Conservation (phyloP, 495 filamentous ascomycete species). For the Hypomontagnella submonticulosa region DNA sequence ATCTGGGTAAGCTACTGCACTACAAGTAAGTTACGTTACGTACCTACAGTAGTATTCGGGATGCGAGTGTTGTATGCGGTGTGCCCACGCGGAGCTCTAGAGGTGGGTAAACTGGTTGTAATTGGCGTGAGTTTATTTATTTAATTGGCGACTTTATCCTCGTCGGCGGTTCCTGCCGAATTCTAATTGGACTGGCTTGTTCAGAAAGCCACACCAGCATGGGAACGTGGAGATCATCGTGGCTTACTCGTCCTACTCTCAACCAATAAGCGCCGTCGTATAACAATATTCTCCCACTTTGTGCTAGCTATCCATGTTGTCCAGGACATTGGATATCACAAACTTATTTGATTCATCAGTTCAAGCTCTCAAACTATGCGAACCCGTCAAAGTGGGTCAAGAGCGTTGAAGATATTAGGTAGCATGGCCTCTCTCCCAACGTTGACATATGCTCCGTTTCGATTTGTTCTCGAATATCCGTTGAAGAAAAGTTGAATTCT, state of each 20-base stretch:
- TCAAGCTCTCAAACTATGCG: slow-evolving; percentile 4
- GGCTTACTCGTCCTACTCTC: slow-evolving; percentile 7
- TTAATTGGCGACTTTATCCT: slow-evolving; percentile 27
- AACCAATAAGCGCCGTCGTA: slow-evolving; percentile 10
- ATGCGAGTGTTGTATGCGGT: slow-evolving; percentile 32
- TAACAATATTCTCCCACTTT: too few relatives aligned
- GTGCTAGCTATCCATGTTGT: too few relatives aligned
- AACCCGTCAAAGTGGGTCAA: slow-evolving; percentile 3
- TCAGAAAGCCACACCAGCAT: slow-evolving; percentile 34
- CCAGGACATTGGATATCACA: not conserved
- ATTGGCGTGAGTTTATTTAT: slow-evolving; percentile 12
- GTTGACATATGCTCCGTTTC: not conserved
- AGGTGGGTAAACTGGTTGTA: too few relatives aligned
- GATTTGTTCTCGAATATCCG: slow-evolving; percentile 17
- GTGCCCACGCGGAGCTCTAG: slow-evolving; percentile 23
- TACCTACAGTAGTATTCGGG: slow-evolving; percentile 15
- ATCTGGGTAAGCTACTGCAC: slow-evolving; percentile 26
- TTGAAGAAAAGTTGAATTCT: slow-evolving; percentile 25
- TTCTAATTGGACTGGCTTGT: slow-evolving; percentile 44
- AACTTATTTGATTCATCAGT: slow-evolving; percentile 20
- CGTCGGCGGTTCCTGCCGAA: slow-evolving; percentile 43
- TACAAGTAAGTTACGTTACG: not conserved
- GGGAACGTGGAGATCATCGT: slow-evolving; percentile 17
- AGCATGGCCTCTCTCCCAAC: slow-evolving; percentile 11
- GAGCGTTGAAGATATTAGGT: slow-evolving; percentile 27